These are phyloP conservation scores for Neckera pumila DNA, from an alignment of 225 moss, liverwort and hornwort species.

Conservation along the genomic window DNA sequence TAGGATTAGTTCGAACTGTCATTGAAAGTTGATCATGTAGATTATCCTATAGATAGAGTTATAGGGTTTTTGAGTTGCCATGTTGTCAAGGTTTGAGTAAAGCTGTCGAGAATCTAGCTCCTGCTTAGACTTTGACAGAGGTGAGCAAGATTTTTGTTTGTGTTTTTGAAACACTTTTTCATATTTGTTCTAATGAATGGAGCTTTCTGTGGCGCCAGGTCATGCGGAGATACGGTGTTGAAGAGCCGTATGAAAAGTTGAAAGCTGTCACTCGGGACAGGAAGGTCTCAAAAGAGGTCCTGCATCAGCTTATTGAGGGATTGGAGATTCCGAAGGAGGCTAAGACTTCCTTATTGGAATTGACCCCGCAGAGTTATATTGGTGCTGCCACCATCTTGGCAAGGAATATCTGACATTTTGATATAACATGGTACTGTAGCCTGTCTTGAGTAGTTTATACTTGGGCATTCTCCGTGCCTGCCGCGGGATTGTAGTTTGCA, in stretches of 20 bases:
- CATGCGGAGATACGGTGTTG: constrained; percentile 78
- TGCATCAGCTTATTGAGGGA: constrained; percentile 58
- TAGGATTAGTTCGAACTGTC: neutral
- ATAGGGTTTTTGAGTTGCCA: neutral
- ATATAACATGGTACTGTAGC: neutral
- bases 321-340: constrained; percentile 61
- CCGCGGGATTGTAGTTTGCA: neutral
- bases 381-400: constrained; percentile 64
- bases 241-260: constrained; percentile 78
- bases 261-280: constrained; percentile 77
- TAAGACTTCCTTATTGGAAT: constrained; percentile 34
- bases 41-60: neutral
- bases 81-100: neutral
- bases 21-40: neutral
- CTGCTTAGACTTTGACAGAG: neutral
- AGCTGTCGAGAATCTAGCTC: neutral
- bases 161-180: neutral
- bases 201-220: constrained; percentile 24
- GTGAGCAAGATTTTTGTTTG: neutral
- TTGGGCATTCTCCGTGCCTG: neutral
- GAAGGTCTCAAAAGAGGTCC: constrained; percentile 66
- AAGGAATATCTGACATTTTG: constrained; percentile 14
- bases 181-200: neutral
- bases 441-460: neutral
- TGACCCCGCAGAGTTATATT: constrained; percentile 65